Evolutionary conservation across 2,329 filamentous ascomycete species (phyloP), one percentile per base, ranked within the genome.

Genomic region (Myotisia sp.): DNA sequence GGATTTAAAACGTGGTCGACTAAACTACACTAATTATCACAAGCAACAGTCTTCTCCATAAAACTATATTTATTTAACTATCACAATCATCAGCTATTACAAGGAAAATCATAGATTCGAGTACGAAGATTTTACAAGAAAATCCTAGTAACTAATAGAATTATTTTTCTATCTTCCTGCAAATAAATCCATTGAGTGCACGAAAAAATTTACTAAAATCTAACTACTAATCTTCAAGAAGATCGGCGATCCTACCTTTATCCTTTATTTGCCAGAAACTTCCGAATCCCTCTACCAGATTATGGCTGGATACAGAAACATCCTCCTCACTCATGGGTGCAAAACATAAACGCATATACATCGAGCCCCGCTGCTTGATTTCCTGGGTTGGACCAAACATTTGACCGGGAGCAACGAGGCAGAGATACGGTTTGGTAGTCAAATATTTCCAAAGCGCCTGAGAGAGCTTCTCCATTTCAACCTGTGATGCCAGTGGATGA

Each of bases 281-380:
- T 39, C 74, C 68, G 13, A 83, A 68, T 0, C 77, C 84, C 21
- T 74, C 66, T 0, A 71, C 74, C 47, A 92, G 75, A 17, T 77
- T 59, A 49, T 70, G 59, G 5, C 71, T 74, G 42, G 75, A 72
- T 4, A 58, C 56, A 16, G 67, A 68, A 4, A 93, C 62, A 26
- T 79, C 71, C 24, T 78, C 74, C 36, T 78, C 77, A n/a, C 71
- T 65, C 56, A 85, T 78, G 1, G 85, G 83, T 1, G 83, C 84
- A 58, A 93, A 94, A 58, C 83, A 92, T 22, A 94, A 51, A 9
- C 86, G 65, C 53, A 76, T 75, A 52, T 77, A 87, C 44, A 70
- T 69, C 74, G 78, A 86, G 2, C 74, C 78, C 37, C 64, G 57
- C 3, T 63, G 58, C 10, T 55, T 50, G 23, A 86, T 70, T 43